These are phyloP conservation scores for Calonectria pteridis DNA, from an alignment of 2,329 filamentous ascomycete genomes.

Conservation along the genomic window DNA sequence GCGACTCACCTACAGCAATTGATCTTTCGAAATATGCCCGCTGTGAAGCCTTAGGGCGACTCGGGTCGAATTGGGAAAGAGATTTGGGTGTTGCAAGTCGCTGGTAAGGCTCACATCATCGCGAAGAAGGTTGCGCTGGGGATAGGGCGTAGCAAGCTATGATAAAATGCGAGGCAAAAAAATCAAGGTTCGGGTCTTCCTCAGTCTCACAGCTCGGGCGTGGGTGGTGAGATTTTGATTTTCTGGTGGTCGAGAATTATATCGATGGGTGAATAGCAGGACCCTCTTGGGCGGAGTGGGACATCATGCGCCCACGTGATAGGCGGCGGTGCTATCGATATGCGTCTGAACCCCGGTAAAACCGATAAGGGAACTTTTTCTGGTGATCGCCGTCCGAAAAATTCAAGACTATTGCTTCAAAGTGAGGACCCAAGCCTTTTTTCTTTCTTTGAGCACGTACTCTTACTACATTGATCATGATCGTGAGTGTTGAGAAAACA, in stretches of 20 bases:
- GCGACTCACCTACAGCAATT: conserved; percentile 45
- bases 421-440: background rate
- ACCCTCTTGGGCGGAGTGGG: conserved; percentile 49
- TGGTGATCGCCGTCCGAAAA: conserved; percentile 18
- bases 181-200: conserved; percentile 16
- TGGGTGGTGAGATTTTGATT: conserved; percentile 39
- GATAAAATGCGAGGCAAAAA: conserved; percentile 15
- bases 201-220: conserved; percentile 25
- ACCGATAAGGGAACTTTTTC: conserved; percentile 50
- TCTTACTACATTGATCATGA: conserved; percentile 41
- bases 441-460: conserved; percentile 5
- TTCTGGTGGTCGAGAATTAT: conserved; percentile 44
- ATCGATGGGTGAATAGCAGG: conserved; percentile 40
- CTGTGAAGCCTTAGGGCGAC: conserved; percentile 41
- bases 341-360: conserved; percentile 32
- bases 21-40: conserved; percentile 39
- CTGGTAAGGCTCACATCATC: conserved; percentile 54
- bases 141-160: conserved; percentile 31
- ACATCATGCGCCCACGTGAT: conserved; percentile 58
- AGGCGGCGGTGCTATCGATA: conserved; percentile 49
- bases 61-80: conserved; percentile 45
- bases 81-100: conserved; percentile 47
- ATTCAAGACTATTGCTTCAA: background rate
- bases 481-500: conserved; percentile 45
- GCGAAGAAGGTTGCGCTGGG: conserved; percentile 46